Percentiles rank a stretch among this genome's conserved stretches.
These are phyloP conservation scores for Cercospora sesami DNA, from an alignment of 2,329 filamentous ascomycete species.

Conservation along the genomic window DNA sequence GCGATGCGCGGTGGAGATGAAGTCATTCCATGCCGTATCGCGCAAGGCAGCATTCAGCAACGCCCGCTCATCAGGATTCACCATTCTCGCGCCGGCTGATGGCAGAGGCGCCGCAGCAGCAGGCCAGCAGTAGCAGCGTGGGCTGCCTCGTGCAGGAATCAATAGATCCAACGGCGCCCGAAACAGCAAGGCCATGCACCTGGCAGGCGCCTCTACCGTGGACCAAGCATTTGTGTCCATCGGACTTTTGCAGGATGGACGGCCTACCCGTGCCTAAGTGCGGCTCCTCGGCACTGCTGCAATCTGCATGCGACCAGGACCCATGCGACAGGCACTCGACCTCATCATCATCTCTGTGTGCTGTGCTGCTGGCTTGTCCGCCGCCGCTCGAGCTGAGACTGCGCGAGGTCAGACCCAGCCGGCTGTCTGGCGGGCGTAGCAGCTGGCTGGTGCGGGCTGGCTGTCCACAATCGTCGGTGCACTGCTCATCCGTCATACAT, in stretches of 20 bases:
- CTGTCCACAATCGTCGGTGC: constrained; percentile 2
- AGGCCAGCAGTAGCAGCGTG: background rate
- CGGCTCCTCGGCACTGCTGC: constrained; percentile 24
- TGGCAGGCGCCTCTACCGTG: constrained; percentile 1
- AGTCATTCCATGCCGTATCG: background rate
- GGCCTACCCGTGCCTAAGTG: constrained; percentile 15
- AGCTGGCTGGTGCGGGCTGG: background rate
- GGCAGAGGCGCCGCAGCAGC: background rate
- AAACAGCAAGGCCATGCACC: constrained; percentile 4
- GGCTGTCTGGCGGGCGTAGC: constrained; percentile 6
- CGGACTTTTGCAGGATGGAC: constrained; percentile 22
- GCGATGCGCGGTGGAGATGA: background rate
- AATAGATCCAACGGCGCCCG: background rate
- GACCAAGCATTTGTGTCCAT: constrained; percentile 18
- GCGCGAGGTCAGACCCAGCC: constrained; percentile 12
- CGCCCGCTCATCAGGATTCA: background rate
- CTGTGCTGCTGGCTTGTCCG: background rate
- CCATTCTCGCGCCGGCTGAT: background rate
- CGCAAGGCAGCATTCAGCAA: background rate
- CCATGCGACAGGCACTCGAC: constrained; percentile 12
- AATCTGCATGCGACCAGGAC: constrained; percentile 6
- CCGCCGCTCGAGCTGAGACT: constrained; percentile 17
- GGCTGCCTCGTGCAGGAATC: background rate
- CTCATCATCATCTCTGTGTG: constrained; percentile 19
- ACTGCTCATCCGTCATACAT: background rate